Percentiles rank a stretch among this genome's conserved stretches.
These are phyloP conservation scores for Fraxinus baroniana DNA, from an alignment of 305 asterid genomes.

Conservation along the genomic window DNA sequence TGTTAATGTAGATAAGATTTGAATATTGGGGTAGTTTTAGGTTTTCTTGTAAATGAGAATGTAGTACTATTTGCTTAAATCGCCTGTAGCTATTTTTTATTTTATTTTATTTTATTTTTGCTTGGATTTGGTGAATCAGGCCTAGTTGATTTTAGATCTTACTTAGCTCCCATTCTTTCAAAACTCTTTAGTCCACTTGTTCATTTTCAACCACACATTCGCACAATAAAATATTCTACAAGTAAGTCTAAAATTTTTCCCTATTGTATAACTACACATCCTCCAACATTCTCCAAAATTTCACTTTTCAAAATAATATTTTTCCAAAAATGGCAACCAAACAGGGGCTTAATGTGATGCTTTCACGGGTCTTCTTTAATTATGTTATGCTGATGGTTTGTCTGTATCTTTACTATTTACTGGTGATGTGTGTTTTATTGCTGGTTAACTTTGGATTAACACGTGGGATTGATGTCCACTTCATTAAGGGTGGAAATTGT, in stretches of 20 bases:
- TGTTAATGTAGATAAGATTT: neutral
- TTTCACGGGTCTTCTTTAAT: neutral
- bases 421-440: neutral
- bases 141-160: neutral
- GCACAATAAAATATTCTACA: too few relatives aligned
- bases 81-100: neutral
- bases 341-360: neutral
- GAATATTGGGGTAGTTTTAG: neutral
- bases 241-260: too few relatives aligned
- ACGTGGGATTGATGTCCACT: neutral
- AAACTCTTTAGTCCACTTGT: too few relatives aligned
- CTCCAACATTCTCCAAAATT: too few relatives aligned
- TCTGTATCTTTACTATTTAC: neutral
- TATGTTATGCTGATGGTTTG: neutral
- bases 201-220: too few relatives aligned
- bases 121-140: neutral
- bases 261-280: too few relatives aligned
- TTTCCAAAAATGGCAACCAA: too few relatives aligned
- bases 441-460: neutral
- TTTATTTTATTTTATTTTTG: too few relatives aligned
- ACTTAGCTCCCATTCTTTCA: neutral
- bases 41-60: neutral
- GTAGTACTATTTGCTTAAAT: neutral
- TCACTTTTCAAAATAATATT: too few relatives aligned
- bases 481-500: neutral